A percentile compares a stretch with the other conserved stretches of the same genome.
phyloP scores from a whole-genome alignment of 345 rosid species.

The Ceriops decandra region DNA sequence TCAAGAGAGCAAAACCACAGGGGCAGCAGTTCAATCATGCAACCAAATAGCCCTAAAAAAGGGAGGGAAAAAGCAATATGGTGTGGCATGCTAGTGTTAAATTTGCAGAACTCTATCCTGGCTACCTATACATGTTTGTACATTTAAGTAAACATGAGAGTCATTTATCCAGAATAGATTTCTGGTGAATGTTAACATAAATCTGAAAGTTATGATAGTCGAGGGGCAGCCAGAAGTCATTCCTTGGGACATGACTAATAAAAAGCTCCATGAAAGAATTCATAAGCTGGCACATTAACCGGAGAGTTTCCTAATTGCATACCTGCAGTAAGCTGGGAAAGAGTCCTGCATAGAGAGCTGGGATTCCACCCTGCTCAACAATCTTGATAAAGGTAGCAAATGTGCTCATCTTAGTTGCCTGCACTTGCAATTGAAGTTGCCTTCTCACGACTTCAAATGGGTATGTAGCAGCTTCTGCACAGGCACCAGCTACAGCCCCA shows the following conservation, averaged over 20 bases:
- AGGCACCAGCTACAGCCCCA: slow-evolving; percentile 75
- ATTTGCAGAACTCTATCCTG: not conserved
- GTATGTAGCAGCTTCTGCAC: slow-evolving; percentile 72
- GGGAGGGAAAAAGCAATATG: no score
- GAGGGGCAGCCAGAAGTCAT: not conserved
- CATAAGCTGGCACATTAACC: not conserved
- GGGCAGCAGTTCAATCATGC: no score
- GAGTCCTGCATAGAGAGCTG: slow-evolving; percentile 66
- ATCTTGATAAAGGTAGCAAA: slow-evolving; percentile 55
- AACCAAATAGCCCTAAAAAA: no score
- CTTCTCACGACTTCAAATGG: slow-evolving; percentile 81
- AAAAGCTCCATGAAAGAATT: not conserved
- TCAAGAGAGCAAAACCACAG: no score
- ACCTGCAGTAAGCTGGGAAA: slow-evolving; percentile 78
- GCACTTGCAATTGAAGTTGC: slow-evolving; percentile 64
- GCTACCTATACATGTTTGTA: not conserved
- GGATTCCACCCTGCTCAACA: slow-evolving; percentile 62
- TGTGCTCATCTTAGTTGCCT: slow-evolving; percentile 51
- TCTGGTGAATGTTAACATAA: not conserved
- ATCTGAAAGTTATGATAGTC: not conserved
- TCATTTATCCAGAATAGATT: not conserved
- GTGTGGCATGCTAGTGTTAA: not conserved
- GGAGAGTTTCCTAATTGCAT: slow-evolving; percentile 4
- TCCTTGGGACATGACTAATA: not conserved
- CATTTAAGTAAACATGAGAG: not conserved